Conservation (phyloP, 345 rosid species). For the Angophora floribunda region DNA sequence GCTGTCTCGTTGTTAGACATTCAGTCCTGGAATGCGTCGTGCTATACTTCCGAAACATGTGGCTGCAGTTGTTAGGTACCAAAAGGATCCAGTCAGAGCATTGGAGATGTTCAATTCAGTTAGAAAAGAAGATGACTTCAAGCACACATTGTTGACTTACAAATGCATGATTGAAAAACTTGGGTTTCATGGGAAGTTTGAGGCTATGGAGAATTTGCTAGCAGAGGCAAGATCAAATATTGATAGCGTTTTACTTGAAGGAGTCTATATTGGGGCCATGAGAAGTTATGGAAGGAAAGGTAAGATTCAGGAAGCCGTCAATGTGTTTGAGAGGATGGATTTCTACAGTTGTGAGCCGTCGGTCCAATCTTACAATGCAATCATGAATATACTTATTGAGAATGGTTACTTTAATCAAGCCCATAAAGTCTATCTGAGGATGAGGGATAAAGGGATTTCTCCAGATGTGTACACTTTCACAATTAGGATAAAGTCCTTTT, state of each 20-base stretch:
- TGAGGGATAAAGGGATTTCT: slow-evolving; percentile 47
- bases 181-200: slow-evolving; percentile 64
- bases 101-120: slow-evolving; percentile 68
- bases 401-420: slow-evolving; percentile 57
- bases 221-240: slow-evolving; percentile 44
- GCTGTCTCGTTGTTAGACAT: not conserved
- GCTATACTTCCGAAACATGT: slow-evolving; percentile 76
- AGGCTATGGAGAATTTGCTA: slow-evolving; percentile 61
- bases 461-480: slow-evolving; percentile 85
- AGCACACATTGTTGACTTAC: slow-evolving; percentile 68
- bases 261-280: slow-evolving; percentile 62
- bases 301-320: slow-evolving; percentile 75
- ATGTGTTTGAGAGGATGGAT: slow-evolving; percentile 91
- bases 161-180: slow-evolving; percentile 67
- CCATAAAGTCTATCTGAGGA: slow-evolving; percentile 84
- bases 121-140: slow-evolving; percentile 37
- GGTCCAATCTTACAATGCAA: slow-evolving; percentile 59
- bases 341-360: slow-evolving; percentile 67
- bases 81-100: slow-evolving; percentile 61
- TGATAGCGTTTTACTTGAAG: slow-evolving; percentile 52
- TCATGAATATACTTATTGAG: slow-evolving; percentile 84
- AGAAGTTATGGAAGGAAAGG: slow-evolving; percentile 67
- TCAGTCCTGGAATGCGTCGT: slow-evolving; percentile 31
- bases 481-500: slow-evolving; percentile 82
- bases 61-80: slow-evolving; percentile 60